Evolutionary conservation across 768 basidiomycete genomes (phyloP).

Genomic region (Auricularia sp.): DNA sequence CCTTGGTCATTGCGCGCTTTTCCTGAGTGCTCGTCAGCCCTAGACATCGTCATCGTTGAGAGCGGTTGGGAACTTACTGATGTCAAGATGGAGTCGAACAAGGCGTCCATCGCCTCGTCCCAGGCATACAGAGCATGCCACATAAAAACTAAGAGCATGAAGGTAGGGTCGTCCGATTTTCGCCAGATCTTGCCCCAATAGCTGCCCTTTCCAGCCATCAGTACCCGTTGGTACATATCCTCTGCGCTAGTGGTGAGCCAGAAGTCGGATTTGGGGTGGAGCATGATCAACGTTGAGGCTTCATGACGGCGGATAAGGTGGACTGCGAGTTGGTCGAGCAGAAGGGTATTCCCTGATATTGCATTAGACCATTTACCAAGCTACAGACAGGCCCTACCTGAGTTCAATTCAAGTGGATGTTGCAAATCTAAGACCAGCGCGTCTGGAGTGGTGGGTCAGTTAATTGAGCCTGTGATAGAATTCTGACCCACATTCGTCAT

Average conservation of each 20-base stretch:
- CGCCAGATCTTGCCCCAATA: neutral
- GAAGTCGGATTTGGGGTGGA: neutral
- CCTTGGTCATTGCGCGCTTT: neutral
- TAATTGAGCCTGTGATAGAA: neutral
- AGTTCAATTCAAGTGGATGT: neutral
- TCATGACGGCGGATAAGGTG: neutral
- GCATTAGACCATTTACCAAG: neutral
- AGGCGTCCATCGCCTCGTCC: constrained; percentile 9
- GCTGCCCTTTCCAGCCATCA: neutral
- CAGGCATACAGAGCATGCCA: constrained; percentile 12
- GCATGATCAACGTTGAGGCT: neutral
- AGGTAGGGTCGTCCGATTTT: constrained; percentile 6
- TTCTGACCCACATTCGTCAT: neutral
- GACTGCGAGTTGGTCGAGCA: neutral
- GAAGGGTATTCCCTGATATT: neutral
- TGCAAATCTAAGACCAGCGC: neutral
- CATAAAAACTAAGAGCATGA: constrained; percentile 6
- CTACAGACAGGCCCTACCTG: neutral
- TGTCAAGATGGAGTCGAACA: constrained; percentile 7
- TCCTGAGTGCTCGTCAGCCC: neutral
- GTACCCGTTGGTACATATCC: neutral
- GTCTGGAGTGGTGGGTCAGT: neutral
- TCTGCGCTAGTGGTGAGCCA: neutral
- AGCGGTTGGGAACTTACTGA: neutral
- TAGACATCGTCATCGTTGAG: neutral